Conservation (phyloP, 2,329 filamentous ascomycete species). For the Trichothecium roseum region DNA sequence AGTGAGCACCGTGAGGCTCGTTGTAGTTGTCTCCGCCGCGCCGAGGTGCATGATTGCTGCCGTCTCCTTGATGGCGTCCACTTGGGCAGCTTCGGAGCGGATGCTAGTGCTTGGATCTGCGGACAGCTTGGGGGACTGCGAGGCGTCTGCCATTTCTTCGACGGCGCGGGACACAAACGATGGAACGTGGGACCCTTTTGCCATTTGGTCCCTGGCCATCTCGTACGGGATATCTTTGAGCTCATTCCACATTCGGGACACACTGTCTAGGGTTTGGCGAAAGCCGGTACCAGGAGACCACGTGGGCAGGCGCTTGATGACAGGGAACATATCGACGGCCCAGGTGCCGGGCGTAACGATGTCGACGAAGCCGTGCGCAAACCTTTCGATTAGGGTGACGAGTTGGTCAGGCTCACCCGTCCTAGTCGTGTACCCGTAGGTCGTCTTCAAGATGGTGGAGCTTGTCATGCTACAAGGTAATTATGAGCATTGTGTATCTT, state of each 20-base stretch:
- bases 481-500: no score
- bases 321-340: constrained; percentile 14
- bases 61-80: constrained; percentile 8
- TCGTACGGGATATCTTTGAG: constrained; percentile 7
- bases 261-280: constrained; percentile 9
- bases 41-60: constrained; percentile 11
- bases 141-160: constrained; percentile 1
- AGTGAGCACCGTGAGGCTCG: constrained; percentile 23
- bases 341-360: constrained; percentile 10
- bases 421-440: constrained; percentile 12
- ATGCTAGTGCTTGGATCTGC: background rate
- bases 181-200: background rate
- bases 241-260: constrained; percentile 7
- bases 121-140: no score
- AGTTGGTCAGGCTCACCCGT: constrained; percentile 8
- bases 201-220: constrained; percentile 10
- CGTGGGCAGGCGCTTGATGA: constrained; percentile 10
- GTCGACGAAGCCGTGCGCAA: constrained; percentile 9
- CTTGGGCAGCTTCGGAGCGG: no score
- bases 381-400: constrained; percentile 10
- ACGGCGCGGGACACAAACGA: constrained; percentile 3
- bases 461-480: background rate
- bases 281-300: constrained; percentile 12
- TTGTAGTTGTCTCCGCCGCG: constrained; percentile 11
- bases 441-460: constrained; percentile 13